Base-by-base conservation (phyloP, 768 basidiomycete species). In the Tylopilus balloui region DNA sequence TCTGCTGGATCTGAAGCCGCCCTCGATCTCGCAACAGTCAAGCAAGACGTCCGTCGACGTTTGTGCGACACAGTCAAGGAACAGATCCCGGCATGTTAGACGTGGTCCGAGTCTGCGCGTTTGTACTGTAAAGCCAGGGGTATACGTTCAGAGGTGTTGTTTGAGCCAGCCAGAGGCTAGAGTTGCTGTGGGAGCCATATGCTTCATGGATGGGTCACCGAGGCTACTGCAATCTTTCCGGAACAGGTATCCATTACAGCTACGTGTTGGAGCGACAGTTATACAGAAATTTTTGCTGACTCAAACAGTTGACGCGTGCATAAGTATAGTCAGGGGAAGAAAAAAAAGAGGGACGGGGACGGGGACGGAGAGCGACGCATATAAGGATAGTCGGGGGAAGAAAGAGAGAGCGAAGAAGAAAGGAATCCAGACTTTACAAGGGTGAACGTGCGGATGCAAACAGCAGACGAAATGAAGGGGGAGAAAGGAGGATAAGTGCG, bases 241-340 rank as follows among this genome's bases (percentile, higher is more conserved):
- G 19, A 10, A 25, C 8, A 37, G 20, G 1, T 28, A 32, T 20
- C 24, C 21, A 31, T 47, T 52, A 60, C 54, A 59, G 28, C 35
- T 32, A 20, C 19, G 21, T 15, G 43, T 24, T 46, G 48, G 35
- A 43, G 19, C 42, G 51, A 53, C 44, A 24, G 48, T n/a, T n/a
- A n/a, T 56, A 66, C 60, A 65, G 42, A 56, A 38, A 56, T 55
- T 36, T 50, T 20, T 56, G 23, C 41, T 49, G 51, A 44, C 45
- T 43, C 50, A 36, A 51, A 38, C 42, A 50, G 14, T 10, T 34
- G 48, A 47, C 34, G 41, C 42, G 47, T 51, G 54, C 47, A 62
- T 54, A 66, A 39, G 48, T 52, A 59, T 32, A 32, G 7, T 15
- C 31, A 15, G 31, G 7, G 34, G 15, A 15, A 34, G 34, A 21